phyloP scores from a whole-genome alignment of 2,329 filamentous ascomycete species.

The Aureobasidium zeae region DNA sequence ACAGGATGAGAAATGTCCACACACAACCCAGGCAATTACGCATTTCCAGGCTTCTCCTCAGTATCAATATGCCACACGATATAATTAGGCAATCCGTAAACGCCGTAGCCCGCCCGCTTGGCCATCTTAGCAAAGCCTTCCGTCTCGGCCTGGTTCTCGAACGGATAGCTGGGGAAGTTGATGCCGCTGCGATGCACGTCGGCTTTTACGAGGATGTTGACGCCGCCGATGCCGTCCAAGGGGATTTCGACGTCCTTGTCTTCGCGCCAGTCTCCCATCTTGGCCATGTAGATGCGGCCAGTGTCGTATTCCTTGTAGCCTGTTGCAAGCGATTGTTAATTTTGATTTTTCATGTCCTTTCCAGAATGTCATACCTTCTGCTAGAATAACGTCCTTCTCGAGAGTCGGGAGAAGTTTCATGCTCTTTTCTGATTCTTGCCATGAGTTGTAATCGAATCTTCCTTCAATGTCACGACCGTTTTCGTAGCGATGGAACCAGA shows the following conservation, averaged over 20 bases:
- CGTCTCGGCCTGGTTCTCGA: constrained; percentile 98
- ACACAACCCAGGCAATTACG: too few species aligned
- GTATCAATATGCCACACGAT: constrained; percentile 99
- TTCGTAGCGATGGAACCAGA: constrained; percentile 92
- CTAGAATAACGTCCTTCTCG: constrained; percentile 72
- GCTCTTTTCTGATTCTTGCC: constrained; percentile 85
- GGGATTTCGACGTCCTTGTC: constrained; percentile 89
- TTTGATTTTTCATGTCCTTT: constrained; percentile 10
- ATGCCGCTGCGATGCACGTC: constrained; percentile 97
- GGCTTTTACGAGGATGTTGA: constrained; percentile 95
- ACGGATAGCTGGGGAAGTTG: constrained; percentile 93
- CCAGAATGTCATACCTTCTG: constrained; percentile 55
- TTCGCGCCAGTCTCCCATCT: constrained; percentile 82
- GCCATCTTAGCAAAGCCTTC: constrained; percentile 99
- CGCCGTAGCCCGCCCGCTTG: constrained; percentile 85
- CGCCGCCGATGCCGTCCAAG: constrained; percentile 91
- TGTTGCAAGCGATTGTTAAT: constrained; percentile 27
- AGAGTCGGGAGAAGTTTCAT: constrained; percentile 64
- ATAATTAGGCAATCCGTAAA: constrained; percentile 90
- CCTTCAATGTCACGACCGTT: constrained; percentile 79
- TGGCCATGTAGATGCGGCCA: constrained; percentile 79
- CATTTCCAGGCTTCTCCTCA: constrained; percentile 82
- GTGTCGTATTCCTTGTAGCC: constrained; percentile 92
- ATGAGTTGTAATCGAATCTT: constrained; percentile 98
- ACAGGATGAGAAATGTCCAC: too few species aligned